A percentile compares a stretch with the other conserved stretches of the same genome.
phyloP scores from a whole-genome alignment of 805 yeast genomes.

The Suhomyces tanzawaensis region DNA sequence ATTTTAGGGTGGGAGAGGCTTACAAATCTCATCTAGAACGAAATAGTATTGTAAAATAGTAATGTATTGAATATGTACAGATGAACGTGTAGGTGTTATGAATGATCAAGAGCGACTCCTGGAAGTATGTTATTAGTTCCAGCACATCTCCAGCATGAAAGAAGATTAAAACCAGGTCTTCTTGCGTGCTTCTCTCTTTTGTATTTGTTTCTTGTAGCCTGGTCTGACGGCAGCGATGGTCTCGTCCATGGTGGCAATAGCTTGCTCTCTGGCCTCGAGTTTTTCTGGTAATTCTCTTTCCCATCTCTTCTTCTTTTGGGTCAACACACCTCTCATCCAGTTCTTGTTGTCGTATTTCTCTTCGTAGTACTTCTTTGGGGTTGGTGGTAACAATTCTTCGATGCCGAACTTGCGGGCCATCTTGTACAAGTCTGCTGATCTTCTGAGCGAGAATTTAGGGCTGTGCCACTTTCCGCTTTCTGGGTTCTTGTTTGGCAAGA shows the following conservation, averaged over 20 bases:
- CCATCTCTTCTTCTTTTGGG: slow-evolving; percentile 79
- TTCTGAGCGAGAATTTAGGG: slow-evolving; percentile 75
- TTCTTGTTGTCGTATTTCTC: slow-evolving; percentile 71
- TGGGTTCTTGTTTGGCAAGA: slow-evolving; percentile 80
- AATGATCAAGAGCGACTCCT: background rate
- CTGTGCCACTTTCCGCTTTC: slow-evolving; percentile 74
- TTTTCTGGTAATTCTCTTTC: slow-evolving; percentile 66
- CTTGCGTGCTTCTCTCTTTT: slow-evolving; percentile 33
- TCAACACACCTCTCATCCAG: slow-evolving; percentile 71
- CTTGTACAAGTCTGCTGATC: slow-evolving; percentile 81
- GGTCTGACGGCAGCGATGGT: slow-evolving; percentile 62
- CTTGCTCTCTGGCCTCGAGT: slow-evolving; percentile 59
- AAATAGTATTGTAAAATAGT: background rate
- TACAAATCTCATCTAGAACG: background rate
- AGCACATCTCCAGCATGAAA: too few species aligned
- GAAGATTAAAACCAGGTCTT: slow-evolving; percentile 38
- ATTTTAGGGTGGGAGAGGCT: too few species aligned
- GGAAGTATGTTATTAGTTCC: background rate
- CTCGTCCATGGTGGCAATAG: slow-evolving; percentile 63
- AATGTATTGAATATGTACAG: slow-evolving; percentile 5
- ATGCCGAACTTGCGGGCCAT: slow-evolving; percentile 81
- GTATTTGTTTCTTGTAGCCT: slow-evolving; percentile 38
- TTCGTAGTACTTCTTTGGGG: slow-evolving; percentile 69
- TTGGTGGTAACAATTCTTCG: slow-evolving; percentile 68
- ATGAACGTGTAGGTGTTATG: background rate